Evolutionary conservation across 2,329 filamentous ascomycete species (phyloP).

Genomic region (Pseudopithomyces maydicus): DNA sequence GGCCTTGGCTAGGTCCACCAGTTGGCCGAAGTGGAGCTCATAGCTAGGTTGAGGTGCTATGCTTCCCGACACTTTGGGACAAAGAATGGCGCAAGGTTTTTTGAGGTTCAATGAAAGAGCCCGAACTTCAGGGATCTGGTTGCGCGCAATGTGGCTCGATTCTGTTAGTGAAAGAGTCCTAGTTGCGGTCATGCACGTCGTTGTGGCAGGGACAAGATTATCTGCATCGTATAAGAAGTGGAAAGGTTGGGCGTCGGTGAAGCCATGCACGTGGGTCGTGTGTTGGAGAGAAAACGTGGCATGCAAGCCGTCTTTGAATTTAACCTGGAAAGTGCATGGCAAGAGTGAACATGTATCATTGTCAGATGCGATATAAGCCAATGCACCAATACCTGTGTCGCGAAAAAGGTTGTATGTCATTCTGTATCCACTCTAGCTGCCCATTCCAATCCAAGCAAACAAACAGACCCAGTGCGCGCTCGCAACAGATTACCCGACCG

Average conservation of each 20-base stretch:
- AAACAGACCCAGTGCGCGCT: background rate
- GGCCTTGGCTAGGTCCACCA: constrained; percentile 18
- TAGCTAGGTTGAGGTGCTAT: constrained; percentile 9
- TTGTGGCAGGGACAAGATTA: constrained; percentile 17
- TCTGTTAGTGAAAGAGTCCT: constrained; percentile 4
- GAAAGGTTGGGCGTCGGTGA: constrained; percentile 16
- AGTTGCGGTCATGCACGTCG: constrained; percentile 2
- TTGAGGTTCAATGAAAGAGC: constrained; percentile 12
- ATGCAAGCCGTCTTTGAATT: constrained; percentile 15
- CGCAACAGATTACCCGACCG: background rate
- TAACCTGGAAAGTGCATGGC: constrained; percentile 9
- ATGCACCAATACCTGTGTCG: constrained; percentile 14
- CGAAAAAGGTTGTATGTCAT: constrained; percentile 13
- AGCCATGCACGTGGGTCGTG: constrained; percentile 11
- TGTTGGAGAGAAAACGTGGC: constrained; percentile 16
- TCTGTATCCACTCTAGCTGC: constrained; percentile 14
- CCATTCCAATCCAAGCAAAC: constrained; percentile 3
- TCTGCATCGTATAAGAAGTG: constrained; percentile 24
- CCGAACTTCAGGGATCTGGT: constrained; percentile 16
- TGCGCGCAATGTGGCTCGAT: constrained; percentile 10
- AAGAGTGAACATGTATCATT: constrained; percentile 12
- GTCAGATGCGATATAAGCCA: constrained; percentile 4
- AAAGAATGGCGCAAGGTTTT: constrained; percentile 17
- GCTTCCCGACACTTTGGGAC: background rate
- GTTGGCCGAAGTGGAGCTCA: constrained; percentile 9